Evolutionary conservation across 2,329 filamentous ascomycete genomes (phyloP), one percentile per base, ranked within the genome.

Genomic region (Aspergillus floridensis): DNA sequence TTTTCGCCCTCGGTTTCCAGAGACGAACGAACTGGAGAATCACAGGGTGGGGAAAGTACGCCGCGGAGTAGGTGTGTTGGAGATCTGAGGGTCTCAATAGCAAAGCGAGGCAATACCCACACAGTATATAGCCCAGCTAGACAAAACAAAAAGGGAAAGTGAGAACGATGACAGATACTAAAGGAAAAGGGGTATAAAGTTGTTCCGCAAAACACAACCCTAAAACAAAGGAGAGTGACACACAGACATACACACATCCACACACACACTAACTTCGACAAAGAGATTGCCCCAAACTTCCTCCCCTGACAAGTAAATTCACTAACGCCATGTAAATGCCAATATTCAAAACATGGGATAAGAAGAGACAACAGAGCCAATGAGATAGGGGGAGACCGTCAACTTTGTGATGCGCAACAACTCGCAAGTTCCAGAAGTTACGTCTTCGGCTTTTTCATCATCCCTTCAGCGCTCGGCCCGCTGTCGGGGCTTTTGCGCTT

Each of bases 401-500:
- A 35, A 35, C 32, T 35, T 35, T 3, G 12, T 35, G 11, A 35
- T 12, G 32, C 14, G 32, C 32, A 35, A 12, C 32, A n/a, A 41
- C 16, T n/a, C 16, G 14, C 6, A 41, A n/a, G 16, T n/a, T 7
- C 14, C 14, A 19, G 11, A 26, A 22, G 49, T 69, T 59, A 76
- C 32, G 73, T 73, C 65, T 77, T 79, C 44, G 77, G 63, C 59
- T 77, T 76, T 66, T 78, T 78, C 32, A 68, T 67, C 24, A 68
- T 58, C 44, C 68, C 73, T 53, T 76, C 70, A 7, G 67, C 68
- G 49, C 65, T 64, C 5, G 69, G 61, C 19, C 70, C 74, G 12
- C 69, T 68, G n/a, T 80, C 77, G 1, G 77, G 73, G 60, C 70
- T 76, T 59, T 80, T 79, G 57, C 76, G 71, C 60, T 79, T 79